phyloP scores from a whole-genome alignment of 371 early-diverging fungal genomes.

The Rhizomucor pusillus region DNA sequence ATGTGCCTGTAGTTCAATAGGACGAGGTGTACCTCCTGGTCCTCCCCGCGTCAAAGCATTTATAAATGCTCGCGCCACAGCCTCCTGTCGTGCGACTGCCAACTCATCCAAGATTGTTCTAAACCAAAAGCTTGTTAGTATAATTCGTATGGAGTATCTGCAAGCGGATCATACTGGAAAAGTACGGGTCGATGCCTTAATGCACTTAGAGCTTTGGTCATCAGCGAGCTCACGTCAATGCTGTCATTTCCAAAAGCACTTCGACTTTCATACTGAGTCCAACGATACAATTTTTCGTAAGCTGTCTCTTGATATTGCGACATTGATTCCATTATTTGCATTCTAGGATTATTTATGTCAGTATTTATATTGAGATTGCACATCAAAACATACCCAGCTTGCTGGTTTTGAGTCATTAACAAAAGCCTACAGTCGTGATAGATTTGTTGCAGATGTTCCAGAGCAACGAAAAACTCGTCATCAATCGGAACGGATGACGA shows the following conservation, averaged over 20 bases:
- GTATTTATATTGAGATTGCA: background rate
- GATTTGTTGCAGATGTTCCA: slow-evolving; percentile 70
- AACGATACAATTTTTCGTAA: slow-evolving; percentile 73
- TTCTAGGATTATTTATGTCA: slow-evolving; percentile 26
- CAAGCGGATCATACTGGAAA: slow-evolving; percentile 58
- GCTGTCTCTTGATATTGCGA: slow-evolving; percentile 70
- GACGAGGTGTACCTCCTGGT: slow-evolving; percentile 79
- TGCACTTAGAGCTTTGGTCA: slow-evolving; percentile 70
- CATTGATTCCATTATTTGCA: slow-evolving; percentile 81
- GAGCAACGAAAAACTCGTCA: slow-evolving; percentile 68
- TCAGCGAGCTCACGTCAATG: slow-evolving; percentile 67
- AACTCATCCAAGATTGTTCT: slow-evolving; percentile 75
- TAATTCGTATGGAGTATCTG: background rate
- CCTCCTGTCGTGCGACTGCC: slow-evolving; percentile 66
- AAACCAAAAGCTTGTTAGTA: background rate
- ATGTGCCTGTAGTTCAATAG: slow-evolving; percentile 90
- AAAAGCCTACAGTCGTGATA: slow-evolving; percentile 77
- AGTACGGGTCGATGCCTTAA: slow-evolving; percentile 71
- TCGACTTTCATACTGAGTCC: slow-evolving; percentile 77
- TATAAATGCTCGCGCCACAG: slow-evolving; percentile 72
- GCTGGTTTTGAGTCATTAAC: slow-evolving; percentile 72
- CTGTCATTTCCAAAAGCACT: slow-evolving; percentile 63
- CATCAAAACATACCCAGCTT: slow-evolving; percentile 59
- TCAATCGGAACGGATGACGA: slow-evolving; percentile 51
- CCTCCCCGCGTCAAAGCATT: slow-evolving; percentile 86